Evolutionary conservation across 2,329 filamentous ascomycete species (phyloP).

Genomic region (Drechslera avenae): DNA sequence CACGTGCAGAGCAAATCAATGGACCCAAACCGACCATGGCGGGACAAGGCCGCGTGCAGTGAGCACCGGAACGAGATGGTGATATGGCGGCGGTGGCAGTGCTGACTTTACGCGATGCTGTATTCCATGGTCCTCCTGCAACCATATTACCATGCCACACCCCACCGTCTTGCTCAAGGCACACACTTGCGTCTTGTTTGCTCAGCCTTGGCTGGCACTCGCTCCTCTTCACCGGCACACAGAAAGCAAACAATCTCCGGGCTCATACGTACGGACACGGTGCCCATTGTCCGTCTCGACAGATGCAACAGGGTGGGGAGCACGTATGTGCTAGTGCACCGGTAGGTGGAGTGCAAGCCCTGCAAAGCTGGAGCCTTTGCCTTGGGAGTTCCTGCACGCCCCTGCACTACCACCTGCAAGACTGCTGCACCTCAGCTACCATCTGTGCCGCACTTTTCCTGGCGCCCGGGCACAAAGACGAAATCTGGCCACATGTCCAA

Average conservation of each 20-base stretch:
- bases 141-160: slow-evolving; percentile 12
- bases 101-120: slow-evolving; percentile 18
- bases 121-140: slow-evolving; percentile 8
- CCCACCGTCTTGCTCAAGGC: neutral
- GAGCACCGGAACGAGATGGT: slow-evolving; percentile 31
- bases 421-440: neutral
- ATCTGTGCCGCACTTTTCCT: neutral
- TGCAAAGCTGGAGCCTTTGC: neutral
- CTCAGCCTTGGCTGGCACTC: neutral
- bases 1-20: slow-evolving; percentile 38
- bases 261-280: neutral
- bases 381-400: neutral
- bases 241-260: neutral
- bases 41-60: slow-evolving; percentile 27
- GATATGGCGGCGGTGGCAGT: slow-evolving; percentile 42
- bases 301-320: slow-evolving; percentile 9
- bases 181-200: neutral
- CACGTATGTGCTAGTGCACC: slow-evolving; percentile 1
- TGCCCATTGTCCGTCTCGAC: slow-evolving; percentile 1
- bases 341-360: neutral
- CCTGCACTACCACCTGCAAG: neutral
- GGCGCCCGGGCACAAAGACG: neutral
- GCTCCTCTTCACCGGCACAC: neutral
- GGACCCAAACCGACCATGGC: slow-evolving; percentile 28
- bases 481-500: neutral